Evolutionary conservation across 202 grass and related monocot species (phyloP), one percentile per base, ranked within the genome.

Genomic region (Miscanthus sacchariflorus): DNA sequence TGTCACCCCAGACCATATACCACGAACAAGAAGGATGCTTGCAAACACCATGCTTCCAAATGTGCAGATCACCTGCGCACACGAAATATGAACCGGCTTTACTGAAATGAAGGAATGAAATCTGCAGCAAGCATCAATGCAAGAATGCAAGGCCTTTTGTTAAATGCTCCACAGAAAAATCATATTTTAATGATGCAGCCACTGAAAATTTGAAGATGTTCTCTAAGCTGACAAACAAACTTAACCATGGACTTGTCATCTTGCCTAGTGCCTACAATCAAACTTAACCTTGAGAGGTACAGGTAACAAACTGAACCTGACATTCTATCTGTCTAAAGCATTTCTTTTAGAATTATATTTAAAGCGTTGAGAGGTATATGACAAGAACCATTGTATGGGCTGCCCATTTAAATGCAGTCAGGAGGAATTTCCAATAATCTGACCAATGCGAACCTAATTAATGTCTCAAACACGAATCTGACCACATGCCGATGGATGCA

Each of bases 41-140:
- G 78, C 12, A 72, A 98, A 98, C 49, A 95, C 93, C 92, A 95
- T 91, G 84, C 90, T 94, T 45, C 93, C 96, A 85, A 98, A 88
- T 46, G 93, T 94, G 92, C 96, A 98, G 21, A 95, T 87, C 39
- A 95, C 93, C 96, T 98, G 82, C 19, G 39, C n/a, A 30, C 73
- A 94, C 7, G 40, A 42, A 56, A 77, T 44, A 23, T 30, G 3
- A 73, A 78, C 23, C 28, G 4, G 30, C 74, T 59, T 83, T 68
- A 86, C 24, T 27, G 12, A 52, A 77, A 52, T 28, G 44, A 74
- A 35, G 24, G 38, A 17, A 68, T 69, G n/a, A 67, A 68, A 82
- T 75, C 10, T 50, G 35, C 6, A 2, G 28, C 64, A 74, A 40
- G 83, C 56, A 48, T 44, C 54, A 21, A 43, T 5, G 17, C 54